Evolutionary conservation across 306 rosid species (phyloP).

Genomic region (Cicer cuneatum): DNA sequence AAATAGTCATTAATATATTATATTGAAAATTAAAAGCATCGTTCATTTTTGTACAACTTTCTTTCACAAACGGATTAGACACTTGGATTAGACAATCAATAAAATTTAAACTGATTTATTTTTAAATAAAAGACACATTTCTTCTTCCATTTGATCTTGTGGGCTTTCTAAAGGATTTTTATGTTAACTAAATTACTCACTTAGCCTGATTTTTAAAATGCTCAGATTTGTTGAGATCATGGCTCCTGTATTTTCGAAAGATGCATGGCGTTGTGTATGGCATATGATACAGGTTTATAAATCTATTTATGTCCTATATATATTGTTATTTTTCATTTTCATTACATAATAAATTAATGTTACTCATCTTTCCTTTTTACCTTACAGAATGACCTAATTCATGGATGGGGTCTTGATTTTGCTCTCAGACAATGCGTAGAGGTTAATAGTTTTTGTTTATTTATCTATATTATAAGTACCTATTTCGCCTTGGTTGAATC

Average conservation of each 20-base stretch:
- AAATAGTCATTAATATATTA: too few species aligned
- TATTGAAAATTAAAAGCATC: too few species aligned
- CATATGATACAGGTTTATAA: constrained; percentile 79
- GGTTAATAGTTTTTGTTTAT: constrained; percentile 46
- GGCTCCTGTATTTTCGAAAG: constrained; percentile 92
- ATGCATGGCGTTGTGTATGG: constrained; percentile 95
- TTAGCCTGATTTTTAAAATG: not conserved
- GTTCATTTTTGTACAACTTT: too few species aligned
- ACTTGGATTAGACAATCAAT: too few species aligned
- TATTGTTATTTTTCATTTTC: constrained; percentile 16
- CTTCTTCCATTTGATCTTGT: constrained; percentile 4
- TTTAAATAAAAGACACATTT: constrained; percentile 1
- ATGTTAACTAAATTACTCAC: constrained; percentile 16
- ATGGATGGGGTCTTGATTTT: constrained; percentile 98
- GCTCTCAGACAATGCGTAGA: constrained; percentile 80
- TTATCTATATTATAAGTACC: not conserved
- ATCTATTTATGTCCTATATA: not conserved
- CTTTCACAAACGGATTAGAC: too few species aligned
- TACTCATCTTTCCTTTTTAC: constrained; percentile 3
- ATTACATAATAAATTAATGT: constrained; percentile 20
- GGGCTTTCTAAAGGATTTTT: not conserved
- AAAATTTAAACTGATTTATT: too few species aligned
- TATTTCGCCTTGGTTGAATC: not conserved
- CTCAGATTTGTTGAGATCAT: constrained; percentile 93
- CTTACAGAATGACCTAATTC: constrained; percentile 82